Base-by-base conservation (phyloP, 1,284 basidiomycete species). In the Pascua sp. region DNA sequence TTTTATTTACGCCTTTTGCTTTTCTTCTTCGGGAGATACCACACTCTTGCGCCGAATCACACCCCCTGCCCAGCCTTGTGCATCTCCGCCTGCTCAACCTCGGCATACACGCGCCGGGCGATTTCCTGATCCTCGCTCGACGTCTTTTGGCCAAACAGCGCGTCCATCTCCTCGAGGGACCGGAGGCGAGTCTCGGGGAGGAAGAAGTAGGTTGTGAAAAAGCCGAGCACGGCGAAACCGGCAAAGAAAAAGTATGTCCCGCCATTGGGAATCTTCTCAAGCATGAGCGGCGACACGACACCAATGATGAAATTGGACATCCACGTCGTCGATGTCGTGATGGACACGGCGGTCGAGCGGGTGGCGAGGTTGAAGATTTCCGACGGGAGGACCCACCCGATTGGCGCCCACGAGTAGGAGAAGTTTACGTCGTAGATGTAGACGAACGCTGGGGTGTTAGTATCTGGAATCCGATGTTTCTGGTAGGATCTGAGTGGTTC, bases 101-200 rank as follows among this genome's bases (percentile, higher is more conserved):
- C 46, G 8, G 10, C 13, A 10, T 12, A 43, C 12, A 52, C 39
- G 8, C 49, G 39, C 24, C 49, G 42, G 11, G 53, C 53, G 9
- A 51, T 51, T 1, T 10, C 42, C 16, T 32, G 37, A 39, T 59
- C 57, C 41, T 55, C 49, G n/a, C 15, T 13, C 5, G 39, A 40
- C n/a, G 45, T 49, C 48, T 50, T 44, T n/a, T 51, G 32, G 48
- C 42, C 9, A 43, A 47, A 91, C 86, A 98, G 79, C 71, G 97
- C 92, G 0, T 90, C 91, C 32, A 98, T 80, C 73, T 89, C 92
- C 71, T 95, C 91, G 86, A 97, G 91, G 8, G 55, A 40, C 18
- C 47, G 37, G 13, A 45, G 41, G 13, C 49, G 43, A 3, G 47
- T 53, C 54, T 62, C 60, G 11, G 60, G 60, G 8, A 62, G 50